Conservation (phyloP, 2,329 filamentous ascomycete species). For the Bipolaris sorokiniana region DNA sequence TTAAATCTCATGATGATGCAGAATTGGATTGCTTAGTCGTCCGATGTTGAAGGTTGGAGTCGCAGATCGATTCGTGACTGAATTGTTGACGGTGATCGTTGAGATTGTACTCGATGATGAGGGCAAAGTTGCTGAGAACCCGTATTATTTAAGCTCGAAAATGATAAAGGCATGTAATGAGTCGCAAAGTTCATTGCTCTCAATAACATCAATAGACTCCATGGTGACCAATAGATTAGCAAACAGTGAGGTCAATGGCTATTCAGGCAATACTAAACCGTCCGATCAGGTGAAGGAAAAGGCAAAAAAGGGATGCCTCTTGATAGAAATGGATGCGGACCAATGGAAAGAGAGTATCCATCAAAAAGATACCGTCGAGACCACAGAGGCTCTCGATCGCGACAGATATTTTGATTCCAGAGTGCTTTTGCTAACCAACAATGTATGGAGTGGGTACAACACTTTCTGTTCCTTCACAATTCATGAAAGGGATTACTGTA, state of each 20-base stretch:
- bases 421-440: constrained; percentile 10
- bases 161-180: constrained; percentile 7
- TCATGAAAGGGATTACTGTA: constrained; percentile 24
- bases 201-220: constrained; percentile 31
- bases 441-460: constrained; percentile 20
- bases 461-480: constrained; percentile 3
- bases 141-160: constrained; percentile 18
- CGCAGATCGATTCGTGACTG: constrained; percentile 12
- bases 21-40: constrained; percentile 19
- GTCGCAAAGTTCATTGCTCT: background rate
- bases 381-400: background rate
- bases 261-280: constrained; percentile 18
- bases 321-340: constrained; percentile 9
- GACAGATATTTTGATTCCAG: constrained; percentile 10
- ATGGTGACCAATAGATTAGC: constrained; percentile 20
- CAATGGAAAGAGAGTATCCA: constrained; percentile 5
- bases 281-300: constrained; percentile 19
- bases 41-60: constrained; percentile 20
- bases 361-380: constrained; percentile 9
- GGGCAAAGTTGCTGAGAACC: constrained; percentile 5
- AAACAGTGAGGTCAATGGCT: constrained; percentile 14
- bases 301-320: constrained; percentile 18
- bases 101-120: constrained; percentile 20
- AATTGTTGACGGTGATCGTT: constrained; percentile 11
- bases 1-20: constrained; percentile 60